A percentile compares a stretch with the other conserved stretches of the same genome.
phyloP scores from a whole-genome alignment of 495 filamentous ascomycete genomes.

The Penicillium arizonense region DNA sequence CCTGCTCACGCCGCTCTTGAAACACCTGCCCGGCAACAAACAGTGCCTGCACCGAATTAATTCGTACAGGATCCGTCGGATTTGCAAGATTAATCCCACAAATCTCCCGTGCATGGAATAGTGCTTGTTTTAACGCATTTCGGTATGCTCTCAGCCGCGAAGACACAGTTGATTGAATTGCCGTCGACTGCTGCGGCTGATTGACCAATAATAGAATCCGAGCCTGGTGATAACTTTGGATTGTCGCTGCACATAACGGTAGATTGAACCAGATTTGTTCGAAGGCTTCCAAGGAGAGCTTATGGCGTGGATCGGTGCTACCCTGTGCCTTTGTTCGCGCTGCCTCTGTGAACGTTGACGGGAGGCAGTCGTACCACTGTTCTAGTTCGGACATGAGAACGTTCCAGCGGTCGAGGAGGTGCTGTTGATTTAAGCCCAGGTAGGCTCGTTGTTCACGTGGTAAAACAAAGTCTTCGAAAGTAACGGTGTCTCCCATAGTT shows the following conservation, averaged over 20 bases:
- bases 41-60: conserved; percentile 23
- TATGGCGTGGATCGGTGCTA: background rate
- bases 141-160: conserved; percentile 20
- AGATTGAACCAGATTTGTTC: conserved; percentile 22
- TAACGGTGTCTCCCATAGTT: conserved; percentile 14
- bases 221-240: conserved; percentile 25
- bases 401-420: conserved; percentile 17
- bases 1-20: conserved; percentile 14
- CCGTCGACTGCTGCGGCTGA: conserved; percentile 26
- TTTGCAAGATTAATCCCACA: conserved; percentile 24
- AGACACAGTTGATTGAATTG: conserved; percentile 23
- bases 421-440: conserved; percentile 16
- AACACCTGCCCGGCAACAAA: conserved; percentile 26
- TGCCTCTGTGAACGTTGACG: conserved; percentile 5
- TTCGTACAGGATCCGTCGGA: conserved; percentile 14
- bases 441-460: conserved; percentile 11
- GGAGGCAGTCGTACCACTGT: conserved; percentile 17
- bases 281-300: conserved; percentile 4
- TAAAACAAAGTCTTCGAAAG: conserved; percentile 5
- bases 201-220: conserved; percentile 17
- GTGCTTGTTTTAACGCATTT: conserved; percentile 7
- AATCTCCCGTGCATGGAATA: conserved; percentile 16
- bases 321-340: conserved; percentile 5
- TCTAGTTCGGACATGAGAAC: conserved; percentile 13
- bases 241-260: conserved; percentile 22